phyloP scores from a whole-genome alignment of 2,329 filamentous ascomycete genomes.

The Madurella mycetomatis region DNA sequence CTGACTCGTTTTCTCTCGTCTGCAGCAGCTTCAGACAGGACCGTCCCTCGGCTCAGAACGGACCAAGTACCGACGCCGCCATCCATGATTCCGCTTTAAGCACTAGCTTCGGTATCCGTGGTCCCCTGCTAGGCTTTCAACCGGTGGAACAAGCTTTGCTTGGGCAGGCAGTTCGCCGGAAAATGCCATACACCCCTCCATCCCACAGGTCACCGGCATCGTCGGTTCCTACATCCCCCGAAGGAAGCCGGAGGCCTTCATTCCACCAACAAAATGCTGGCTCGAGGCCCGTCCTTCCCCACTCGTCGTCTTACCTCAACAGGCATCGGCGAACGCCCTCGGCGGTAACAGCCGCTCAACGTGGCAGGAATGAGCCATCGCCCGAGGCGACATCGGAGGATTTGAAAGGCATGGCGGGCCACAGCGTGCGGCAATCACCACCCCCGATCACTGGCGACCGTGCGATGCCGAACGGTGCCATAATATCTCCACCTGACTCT shows the following conservation, averaged over 20 bases:
- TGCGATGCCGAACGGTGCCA: conserved; percentile 74
- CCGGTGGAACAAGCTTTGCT: conserved; percentile 19
- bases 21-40: background rate
- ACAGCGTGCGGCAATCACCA: conserved; percentile 74
- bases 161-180: conserved; percentile 27
- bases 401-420: conserved; percentile 45
- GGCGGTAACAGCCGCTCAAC: conserved; percentile 24
- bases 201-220: conserved; percentile 60
- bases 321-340: conserved; percentile 59
- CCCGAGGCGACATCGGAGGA: conserved; percentile 49
- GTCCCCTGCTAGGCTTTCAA: background rate
- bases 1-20: conserved; percentile 1
- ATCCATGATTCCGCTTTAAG: conserved; percentile 18
- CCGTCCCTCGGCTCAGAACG: background rate
- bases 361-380: conserved; percentile 37
- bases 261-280: conserved; percentile 39
- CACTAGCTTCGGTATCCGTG: background rate
- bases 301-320: conserved; percentile 62
- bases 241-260: conserved; percentile 55
- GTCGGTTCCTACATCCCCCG: conserved; percentile 54
- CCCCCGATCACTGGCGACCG: conserved; percentile 69
- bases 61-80: conserved; percentile 1
- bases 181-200: conserved; percentile 86
- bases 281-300: conserved; percentile 52
- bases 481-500: conserved; percentile 84